Conservation (phyloP, 495 filamentous ascomycete species). For the Parachaetomium inaequale region DNA sequence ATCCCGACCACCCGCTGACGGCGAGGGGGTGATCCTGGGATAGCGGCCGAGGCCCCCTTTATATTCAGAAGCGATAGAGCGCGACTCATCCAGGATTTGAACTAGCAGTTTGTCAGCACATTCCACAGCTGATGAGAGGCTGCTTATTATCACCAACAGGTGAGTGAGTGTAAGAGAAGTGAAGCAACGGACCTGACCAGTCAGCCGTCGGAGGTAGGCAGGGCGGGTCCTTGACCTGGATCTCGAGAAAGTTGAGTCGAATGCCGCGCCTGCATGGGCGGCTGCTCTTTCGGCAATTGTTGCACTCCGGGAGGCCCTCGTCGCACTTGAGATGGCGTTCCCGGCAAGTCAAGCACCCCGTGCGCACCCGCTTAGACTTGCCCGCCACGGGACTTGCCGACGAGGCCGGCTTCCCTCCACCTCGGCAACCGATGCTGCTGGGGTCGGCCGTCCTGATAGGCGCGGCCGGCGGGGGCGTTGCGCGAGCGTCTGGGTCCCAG, state of each 20-base stretch:
- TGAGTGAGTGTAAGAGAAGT: not conserved
- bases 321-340: conserved; percentile 69
- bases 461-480: not conserved
- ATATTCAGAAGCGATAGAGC: conserved; percentile 89
- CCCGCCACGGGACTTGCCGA: conserved; percentile 32
- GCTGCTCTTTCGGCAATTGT: conserved; percentile 85
- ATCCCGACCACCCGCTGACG: conserved; percentile 26
- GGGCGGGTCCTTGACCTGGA: conserved; percentile 66
- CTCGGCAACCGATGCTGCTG: not conserved
- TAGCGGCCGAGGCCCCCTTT: conserved; percentile 76
- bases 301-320: conserved; percentile 72
- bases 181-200: conserved; percentile 54
- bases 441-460: conserved; percentile 18
- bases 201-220: conserved; percentile 58
- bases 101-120: conserved; percentile 38
- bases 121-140: not conserved
- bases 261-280: conserved; percentile 82
- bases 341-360: conserved; percentile 74
- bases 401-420: conserved; percentile 13
- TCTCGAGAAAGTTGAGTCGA: conserved; percentile 90
- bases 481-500: not conserved
- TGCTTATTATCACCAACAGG: too few relatives aligned
- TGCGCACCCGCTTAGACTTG: conserved; percentile 70
- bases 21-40: conserved; percentile 36
- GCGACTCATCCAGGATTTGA: conserved; percentile 81